phyloP scores from a whole-genome alignment of 176 grass and related monocot genomes.

The Otatea glauca region DNA sequence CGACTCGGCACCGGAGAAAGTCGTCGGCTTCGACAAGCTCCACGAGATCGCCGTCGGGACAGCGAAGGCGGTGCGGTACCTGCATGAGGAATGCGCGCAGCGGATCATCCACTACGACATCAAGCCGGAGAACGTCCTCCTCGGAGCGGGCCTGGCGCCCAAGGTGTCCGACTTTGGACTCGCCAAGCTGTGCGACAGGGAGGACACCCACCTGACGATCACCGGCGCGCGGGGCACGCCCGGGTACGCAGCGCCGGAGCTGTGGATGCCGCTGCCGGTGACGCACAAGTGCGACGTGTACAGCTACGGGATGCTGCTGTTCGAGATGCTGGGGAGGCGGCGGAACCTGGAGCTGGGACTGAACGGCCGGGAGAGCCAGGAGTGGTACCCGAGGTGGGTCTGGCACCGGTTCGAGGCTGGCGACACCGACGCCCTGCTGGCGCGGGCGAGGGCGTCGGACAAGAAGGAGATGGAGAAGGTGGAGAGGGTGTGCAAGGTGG shows the following conservation, averaged over 20 bases:
- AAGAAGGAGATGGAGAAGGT: constrained; percentile 45
- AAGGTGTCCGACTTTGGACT: constrained; percentile 82
- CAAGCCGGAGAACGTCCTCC: constrained; percentile 77
- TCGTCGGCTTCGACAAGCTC: constrained; percentile 39
- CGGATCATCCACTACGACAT: constrained; percentile 80
- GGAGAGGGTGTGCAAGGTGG: constrained; percentile 66
- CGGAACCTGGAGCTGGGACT: constrained; percentile 57
- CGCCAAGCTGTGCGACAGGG: constrained; percentile 62
- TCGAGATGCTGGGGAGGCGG: constrained; percentile 68
- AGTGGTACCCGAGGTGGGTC: constrained; percentile 73
- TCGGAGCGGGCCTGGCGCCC: constrained; percentile 45
- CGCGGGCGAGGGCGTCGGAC: constrained; percentile 16
- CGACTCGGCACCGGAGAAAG: not conserved
- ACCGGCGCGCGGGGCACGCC: constrained; percentile 60
- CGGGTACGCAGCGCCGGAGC: constrained; percentile 73
- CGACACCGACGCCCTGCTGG: constrained; percentile 34
- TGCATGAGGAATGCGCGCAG: constrained; percentile 71
- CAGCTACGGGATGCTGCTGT: constrained; percentile 75
- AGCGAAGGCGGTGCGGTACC: constrained; percentile 56
- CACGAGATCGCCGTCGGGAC: constrained; percentile 58
- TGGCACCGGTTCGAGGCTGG: constrained; percentile 59
- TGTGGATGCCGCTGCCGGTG: constrained; percentile 65
- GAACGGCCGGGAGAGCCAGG: constrained; percentile 51
- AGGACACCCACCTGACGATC: constrained; percentile 60
- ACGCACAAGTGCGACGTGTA: constrained; percentile 79